Evolutionary conservation across 2,329 filamentous ascomycete genomes (phyloP).

Genomic region (Trichophyton benhamiae): DNA sequence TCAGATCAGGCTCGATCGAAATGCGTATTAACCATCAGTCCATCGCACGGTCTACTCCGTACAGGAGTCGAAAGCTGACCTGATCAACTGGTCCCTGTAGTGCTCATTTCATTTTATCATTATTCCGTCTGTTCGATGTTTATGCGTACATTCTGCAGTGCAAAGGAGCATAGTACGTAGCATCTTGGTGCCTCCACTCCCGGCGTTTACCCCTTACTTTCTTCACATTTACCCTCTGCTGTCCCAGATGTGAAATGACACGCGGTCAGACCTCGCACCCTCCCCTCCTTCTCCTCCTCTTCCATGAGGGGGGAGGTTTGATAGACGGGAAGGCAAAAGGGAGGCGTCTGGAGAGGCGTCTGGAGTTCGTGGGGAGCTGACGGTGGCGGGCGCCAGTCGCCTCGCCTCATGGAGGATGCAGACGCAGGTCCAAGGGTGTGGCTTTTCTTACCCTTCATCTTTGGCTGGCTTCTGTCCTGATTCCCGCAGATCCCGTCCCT

Average conservation of each 20-base stretch:
- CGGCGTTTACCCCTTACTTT: not conserved
- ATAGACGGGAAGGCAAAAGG: not conserved
- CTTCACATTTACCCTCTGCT: not conserved
- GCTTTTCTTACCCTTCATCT: not conserved
- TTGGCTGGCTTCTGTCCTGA: not conserved
- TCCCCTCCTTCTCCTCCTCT: not conserved
- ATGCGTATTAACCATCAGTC: not conserved
- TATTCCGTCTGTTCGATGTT: no score
- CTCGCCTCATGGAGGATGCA: not conserved
- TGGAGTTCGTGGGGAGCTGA: not conserved
- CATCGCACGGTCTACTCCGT: not conserved
- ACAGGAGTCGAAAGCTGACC: no score
- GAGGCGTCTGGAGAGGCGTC: not conserved
- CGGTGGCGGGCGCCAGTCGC: not conserved
- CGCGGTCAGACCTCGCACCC: not conserved
- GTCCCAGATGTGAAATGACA: not conserved
- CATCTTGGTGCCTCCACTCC: not conserved
- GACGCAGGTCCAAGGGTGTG: not conserved
- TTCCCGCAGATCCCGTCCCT: not conserved
- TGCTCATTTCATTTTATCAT: no score
- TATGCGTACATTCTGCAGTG: not conserved
- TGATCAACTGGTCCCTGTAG: no score
- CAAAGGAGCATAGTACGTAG: not conserved
- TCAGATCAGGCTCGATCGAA: not conserved
- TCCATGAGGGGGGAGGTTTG: not conserved